Evolutionary conservation across 352 stramenopile species (phyloP).

Genomic region (Phytophthora litchii): DNA sequence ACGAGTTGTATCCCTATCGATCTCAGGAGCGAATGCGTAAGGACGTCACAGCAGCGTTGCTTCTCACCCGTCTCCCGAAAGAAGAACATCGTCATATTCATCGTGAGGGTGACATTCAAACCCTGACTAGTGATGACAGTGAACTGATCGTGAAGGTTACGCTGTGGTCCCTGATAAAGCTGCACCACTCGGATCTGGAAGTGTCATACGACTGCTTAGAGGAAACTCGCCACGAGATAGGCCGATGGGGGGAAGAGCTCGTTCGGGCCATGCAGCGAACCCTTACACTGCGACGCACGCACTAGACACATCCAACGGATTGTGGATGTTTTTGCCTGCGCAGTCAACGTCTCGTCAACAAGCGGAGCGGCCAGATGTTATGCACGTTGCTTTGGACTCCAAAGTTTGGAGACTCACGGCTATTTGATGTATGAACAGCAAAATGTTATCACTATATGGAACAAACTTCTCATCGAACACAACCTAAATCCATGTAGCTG

Average conservation of each 20-base stretch:
- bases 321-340: conserved; percentile 7
- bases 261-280: conserved; percentile 36
- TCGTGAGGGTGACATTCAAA: conserved; percentile 1
- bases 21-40: conserved; percentile 31
- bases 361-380: too few relatives aligned
- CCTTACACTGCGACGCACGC: conserved; percentile 25
- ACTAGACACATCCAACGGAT: conserved; percentile 12
- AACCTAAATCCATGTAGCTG: too few relatives aligned
- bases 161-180: conserved; percentile 40
- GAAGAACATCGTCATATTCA: conserved; percentile 21
- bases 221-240: conserved; percentile 39
- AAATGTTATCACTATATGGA: too few relatives aligned
- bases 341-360: conserved; percentile 12
- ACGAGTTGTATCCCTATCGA: conserved; percentile 43
- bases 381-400: too few relatives aligned
- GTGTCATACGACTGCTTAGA: conserved; percentile 35
- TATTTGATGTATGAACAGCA: too few relatives aligned
- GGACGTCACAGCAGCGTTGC: conserved; percentile 34
- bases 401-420: too few relatives aligned
- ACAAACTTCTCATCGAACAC: too few relatives aligned
- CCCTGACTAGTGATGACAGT: conserved; percentile 6
- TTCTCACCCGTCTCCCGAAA: conserved; percentile 31
- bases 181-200: conserved; percentile 38
- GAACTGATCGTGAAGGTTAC: conserved; percentile 41
- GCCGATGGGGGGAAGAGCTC: conserved; percentile 40